These are phyloP conservation scores for Arachis stenosperma DNA, from an alignment of 306 rosid species.

Conservation along the genomic window DNA sequence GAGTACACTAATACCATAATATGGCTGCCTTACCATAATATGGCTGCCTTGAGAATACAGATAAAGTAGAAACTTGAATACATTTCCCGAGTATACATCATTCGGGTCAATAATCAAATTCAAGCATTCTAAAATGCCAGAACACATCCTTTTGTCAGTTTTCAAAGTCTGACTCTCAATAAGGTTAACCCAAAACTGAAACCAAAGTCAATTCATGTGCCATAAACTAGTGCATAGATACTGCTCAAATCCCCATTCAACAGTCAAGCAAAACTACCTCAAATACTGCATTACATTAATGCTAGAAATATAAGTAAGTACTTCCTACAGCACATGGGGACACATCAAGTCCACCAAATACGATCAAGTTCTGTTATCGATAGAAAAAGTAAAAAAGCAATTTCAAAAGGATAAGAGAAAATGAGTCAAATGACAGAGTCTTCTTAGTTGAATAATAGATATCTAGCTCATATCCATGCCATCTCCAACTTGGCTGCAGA, in stretches of 20 bases:
- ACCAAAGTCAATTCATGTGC: constrained; percentile 39
- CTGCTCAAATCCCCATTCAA: constrained; percentile 41
- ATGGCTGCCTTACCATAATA: constrained; percentile 14
- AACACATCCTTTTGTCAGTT: constrained; percentile 27
- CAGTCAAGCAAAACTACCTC: constrained; percentile 54
- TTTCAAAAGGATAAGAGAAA: constrained; percentile 50
- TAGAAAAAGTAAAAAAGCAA: constrained; percentile 36
- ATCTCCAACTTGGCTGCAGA: constrained; percentile 95
- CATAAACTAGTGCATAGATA: constrained; percentile 40
- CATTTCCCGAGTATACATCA: constrained; percentile 37
- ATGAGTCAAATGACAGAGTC: constrained; percentile 45
- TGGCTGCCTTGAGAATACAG: constrained; percentile 1
- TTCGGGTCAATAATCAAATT: constrained; percentile 30
- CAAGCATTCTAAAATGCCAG: constrained; percentile 36
- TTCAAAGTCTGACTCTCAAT: constrained; percentile 37
- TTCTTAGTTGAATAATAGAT: constrained; percentile 46
- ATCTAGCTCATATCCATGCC: constrained; percentile 88
- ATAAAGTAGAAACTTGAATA: constrained; percentile 29
- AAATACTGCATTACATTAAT: constrained; percentile 68
- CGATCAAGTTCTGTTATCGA: constrained; percentile 54
- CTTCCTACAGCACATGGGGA: constrained; percentile 69
- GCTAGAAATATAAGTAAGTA: constrained; percentile 62
- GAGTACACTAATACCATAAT: constrained; percentile 31
- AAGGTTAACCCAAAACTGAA: constrained; percentile 39
- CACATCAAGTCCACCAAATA: constrained; percentile 64